Conservation (phyloP, 192 early-diverging fungal genomes). For the Spizellomyces sp. region DNA sequence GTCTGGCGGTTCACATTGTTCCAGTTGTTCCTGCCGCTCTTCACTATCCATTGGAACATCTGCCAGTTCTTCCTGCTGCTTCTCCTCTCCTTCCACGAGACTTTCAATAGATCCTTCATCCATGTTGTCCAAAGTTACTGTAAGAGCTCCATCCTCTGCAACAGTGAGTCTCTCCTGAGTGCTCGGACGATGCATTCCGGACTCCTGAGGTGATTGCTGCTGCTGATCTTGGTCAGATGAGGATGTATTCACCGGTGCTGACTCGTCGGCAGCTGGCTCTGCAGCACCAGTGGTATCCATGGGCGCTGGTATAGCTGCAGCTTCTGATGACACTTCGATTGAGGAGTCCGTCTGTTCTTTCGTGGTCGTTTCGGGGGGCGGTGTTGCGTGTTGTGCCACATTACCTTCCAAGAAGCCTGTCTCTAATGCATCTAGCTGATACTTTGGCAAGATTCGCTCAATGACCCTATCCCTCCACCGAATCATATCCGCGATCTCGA, state of each 20-base stretch:
- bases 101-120: constrained; percentile 20
- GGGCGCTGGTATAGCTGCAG: too few relatives aligned
- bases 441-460: constrained; percentile 34
- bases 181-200: constrained; percentile 4
- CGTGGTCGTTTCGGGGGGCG: too few relatives aligned
- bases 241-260: not conserved
- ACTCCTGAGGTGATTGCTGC: constrained; percentile 1
- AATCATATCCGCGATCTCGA: constrained; percentile 32
- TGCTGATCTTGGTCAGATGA: not conserved
- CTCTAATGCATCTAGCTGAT: constrained; percentile 15
- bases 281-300: too few relatives aligned
- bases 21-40: too few relatives aligned
- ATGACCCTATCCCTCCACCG: constrained; percentile 51
- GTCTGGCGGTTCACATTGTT: too few relatives aligned
- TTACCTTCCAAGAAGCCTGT: not conserved
- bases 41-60: not conserved
- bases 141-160: constrained; percentile 25
- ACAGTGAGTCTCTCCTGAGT: not conserved
- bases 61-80: not conserved
- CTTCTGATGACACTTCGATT: too few relatives aligned
- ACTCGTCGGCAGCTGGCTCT: not conserved
- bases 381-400: not conserved
- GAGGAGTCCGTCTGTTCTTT: too few relatives aligned
- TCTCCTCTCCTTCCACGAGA: not conserved
- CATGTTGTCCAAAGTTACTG: constrained; percentile 12